Conservation (phyloP, 805 yeast species). For the Brettanomyces anomalus region DNA sequence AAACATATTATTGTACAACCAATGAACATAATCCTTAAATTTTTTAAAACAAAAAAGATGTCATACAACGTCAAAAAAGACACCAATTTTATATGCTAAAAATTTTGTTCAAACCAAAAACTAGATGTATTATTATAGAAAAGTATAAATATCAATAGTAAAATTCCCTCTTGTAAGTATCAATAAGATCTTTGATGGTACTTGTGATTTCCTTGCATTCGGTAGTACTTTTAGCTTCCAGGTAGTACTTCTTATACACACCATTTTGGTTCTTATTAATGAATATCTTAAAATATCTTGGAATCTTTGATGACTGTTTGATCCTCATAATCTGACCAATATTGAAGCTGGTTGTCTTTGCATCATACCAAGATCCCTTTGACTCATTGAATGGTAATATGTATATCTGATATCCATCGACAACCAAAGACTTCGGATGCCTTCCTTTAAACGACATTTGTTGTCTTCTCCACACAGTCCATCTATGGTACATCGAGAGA, state of each 20-base stretch:
- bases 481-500: constrained; percentile 59
- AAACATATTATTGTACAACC: too few relatives aligned
- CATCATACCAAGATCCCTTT: constrained; percentile 48
- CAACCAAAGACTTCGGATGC: constrained; percentile 74
- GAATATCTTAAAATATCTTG: constrained; percentile 73
- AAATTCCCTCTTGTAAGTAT: background rate
- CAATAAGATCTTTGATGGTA: constrained; percentile 47
- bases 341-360: constrained; percentile 83
- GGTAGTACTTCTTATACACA: constrained; percentile 74
- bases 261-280: constrained; percentile 46
- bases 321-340: constrained; percentile 66
- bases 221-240: constrained; percentile 57
- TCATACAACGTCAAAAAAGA: too few relatives aligned
- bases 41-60: too few relatives aligned
- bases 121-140: too few relatives aligned
- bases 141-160: background rate
- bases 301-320: constrained; percentile 69
- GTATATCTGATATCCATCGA: constrained; percentile 92
- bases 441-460: constrained; percentile 74
- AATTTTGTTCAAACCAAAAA: too few relatives aligned
- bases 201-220: constrained; percentile 70
- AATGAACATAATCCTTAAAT: too few relatives aligned
- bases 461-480: constrained; percentile 83
- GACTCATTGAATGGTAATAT: constrained; percentile 78
- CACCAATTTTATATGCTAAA: too few relatives aligned